Evolutionary conservation across 441 rosid genomes (phyloP), one percentile per base, ranked within the genome.

Genomic region (Gossypium aridum): DNA sequence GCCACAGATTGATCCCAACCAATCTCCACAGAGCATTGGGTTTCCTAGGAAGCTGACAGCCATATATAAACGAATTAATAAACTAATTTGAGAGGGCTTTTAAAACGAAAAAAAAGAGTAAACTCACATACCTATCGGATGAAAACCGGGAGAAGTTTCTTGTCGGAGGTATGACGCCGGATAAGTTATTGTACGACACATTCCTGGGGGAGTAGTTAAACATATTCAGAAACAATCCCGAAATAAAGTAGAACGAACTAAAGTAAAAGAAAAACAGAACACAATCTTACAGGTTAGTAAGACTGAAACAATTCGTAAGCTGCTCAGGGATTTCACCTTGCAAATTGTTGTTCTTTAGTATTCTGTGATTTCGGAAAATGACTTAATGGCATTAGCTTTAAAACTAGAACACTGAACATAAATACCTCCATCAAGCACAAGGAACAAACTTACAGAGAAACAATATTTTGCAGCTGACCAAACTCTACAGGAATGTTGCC

Each of bases 401-500:
- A 12, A 17, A 28, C 31, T 20, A 47, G 13, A 34, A 2, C 55
- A 5, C 2, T 5, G 7, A 34, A 13, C 10, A 0, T n/a, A n/a
- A 19, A 20, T 60, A 2, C 1, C 9, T 22, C 0, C 3, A 4
- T n/a, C 71, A 71, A 51, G 22, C 0, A 53, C 1, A 14, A 16
- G 47, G 9, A 2, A 23, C 31, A 3, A 53, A 83, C 97, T 86
- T 80, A 92, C 99, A 96, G 78, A 31, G 97, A 87, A 47, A 78
- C 81, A 49, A 96, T 34, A 76, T 92, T 91, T 81, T 94, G 98
- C 84, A 96, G 74, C 73, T 90, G 97, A 37, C 98, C 98, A 60
- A 96, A 69, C 65, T 91, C 98, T 0, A 73, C 76, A 51, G 99
- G 98, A 56, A 96, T 94, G 73, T 68, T 76, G 31, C 97, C 93